Conservation (phyloP, 306 rosid species). For the Sindora glabra region DNA sequence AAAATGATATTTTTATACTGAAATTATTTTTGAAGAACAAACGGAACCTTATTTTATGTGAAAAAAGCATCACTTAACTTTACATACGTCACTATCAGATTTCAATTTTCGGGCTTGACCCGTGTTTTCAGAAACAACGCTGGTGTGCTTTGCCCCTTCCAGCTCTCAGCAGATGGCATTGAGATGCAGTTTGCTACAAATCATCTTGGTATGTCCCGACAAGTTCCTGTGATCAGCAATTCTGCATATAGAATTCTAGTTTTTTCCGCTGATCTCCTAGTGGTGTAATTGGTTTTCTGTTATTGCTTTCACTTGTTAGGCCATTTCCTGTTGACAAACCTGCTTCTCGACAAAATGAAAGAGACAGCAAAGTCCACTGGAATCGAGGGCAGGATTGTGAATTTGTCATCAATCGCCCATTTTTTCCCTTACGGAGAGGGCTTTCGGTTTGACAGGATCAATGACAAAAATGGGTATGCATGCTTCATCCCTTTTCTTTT, state of each 20-base stretch:
- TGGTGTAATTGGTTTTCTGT: too few species aligned
- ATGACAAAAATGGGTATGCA: constrained; percentile 47
- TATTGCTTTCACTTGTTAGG: constrained; percentile 30
- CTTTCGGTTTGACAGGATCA: constrained; percentile 57
- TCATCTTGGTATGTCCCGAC: constrained; percentile 52
- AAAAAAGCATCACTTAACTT: too few species aligned
- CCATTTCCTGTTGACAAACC: constrained; percentile 74
- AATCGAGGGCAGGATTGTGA: constrained; percentile 85
- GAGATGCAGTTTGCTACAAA: constrained; percentile 90
- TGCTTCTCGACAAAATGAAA: constrained; percentile 75
- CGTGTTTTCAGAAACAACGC: constrained; percentile 98
- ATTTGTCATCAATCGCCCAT: constrained; percentile 83
- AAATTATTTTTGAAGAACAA: too few species aligned
- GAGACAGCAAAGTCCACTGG: constrained; percentile 60
- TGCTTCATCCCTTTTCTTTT: too few species aligned
- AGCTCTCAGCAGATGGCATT: constrained; percentile 64
- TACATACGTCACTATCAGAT: too few species aligned
- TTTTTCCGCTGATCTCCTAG: too few species aligned
- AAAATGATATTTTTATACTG: too few species aligned
- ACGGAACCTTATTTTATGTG: too few species aligned
- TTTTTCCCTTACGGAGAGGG: constrained; percentile 52
- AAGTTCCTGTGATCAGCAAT: neutral
- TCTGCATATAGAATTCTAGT: too few species aligned
- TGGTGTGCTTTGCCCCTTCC: constrained; percentile 89
- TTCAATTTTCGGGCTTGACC: too few species aligned